These are phyloP conservation scores for Alternaria atra DNA, from an alignment of 2,329 filamentous ascomycete genomes.

Conservation along the genomic window DNA sequence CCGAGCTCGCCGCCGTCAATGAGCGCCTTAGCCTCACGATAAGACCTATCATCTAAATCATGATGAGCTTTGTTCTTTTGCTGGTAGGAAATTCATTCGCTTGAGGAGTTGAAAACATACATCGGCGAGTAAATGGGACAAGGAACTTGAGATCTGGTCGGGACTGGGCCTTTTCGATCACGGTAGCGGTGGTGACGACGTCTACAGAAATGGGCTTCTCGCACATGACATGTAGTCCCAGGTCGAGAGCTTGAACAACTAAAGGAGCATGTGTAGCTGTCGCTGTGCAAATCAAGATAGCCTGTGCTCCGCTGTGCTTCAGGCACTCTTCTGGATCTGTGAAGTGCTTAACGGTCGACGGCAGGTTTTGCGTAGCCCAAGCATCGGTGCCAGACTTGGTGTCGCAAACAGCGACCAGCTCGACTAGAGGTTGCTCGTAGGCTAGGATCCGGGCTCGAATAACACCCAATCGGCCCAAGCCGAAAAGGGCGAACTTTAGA, in stretches of 20 bases:
- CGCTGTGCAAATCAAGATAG: too few species aligned
- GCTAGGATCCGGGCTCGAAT: neutral
- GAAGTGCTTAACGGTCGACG: too few species aligned
- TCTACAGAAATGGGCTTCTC: slow-evolving; percentile 19
- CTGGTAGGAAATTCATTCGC: neutral
- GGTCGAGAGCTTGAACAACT: slow-evolving; percentile 4
- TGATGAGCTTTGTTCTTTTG: neutral
- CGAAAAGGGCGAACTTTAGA: neutral
- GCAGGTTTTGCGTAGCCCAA: too few species aligned
- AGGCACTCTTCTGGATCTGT: too few species aligned
- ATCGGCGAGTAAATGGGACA: slow-evolving; percentile 6
- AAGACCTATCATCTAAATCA: slow-evolving; percentile 9
- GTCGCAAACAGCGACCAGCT: neutral
- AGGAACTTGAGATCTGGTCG: slow-evolving; percentile 13
- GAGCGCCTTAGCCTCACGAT: slow-evolving; percentile 6
- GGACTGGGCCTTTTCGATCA: slow-evolving; percentile 7
- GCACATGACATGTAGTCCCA: slow-evolving; percentile 15
- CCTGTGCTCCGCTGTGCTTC: too few species aligned
- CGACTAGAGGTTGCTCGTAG: neutral
- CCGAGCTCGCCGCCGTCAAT: slow-evolving; percentile 8
- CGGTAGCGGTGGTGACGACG: slow-evolving; percentile 7
- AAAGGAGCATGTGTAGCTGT: slow-evolving; percentile 2
- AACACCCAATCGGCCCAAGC: neutral
- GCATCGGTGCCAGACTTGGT: too few species aligned
- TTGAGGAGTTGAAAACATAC: neutral